phyloP scores from a whole-genome alignment of 2,329 filamentous ascomycete genomes.

The Aspergillus viridinutans region DNA sequence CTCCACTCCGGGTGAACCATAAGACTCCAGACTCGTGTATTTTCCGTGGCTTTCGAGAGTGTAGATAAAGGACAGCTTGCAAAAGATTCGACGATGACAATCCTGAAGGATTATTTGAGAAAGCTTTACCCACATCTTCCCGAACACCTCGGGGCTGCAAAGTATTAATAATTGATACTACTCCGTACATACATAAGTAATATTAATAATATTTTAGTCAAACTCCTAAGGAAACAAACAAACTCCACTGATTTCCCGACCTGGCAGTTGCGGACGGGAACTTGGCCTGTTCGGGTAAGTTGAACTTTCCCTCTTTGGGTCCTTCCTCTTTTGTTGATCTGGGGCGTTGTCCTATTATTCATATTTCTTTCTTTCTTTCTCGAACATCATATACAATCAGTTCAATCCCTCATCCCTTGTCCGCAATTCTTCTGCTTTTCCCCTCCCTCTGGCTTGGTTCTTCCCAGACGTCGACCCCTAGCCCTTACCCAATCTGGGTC shows the following conservation, averaged over 20 bases:
- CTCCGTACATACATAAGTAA: background rate
- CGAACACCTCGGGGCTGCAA: background rate
- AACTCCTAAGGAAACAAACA: background rate
- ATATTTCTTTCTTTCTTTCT: background rate
- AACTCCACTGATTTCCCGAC: constrained; percentile 11
- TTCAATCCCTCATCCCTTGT: background rate
- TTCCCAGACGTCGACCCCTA: constrained; percentile 2
- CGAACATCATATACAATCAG: background rate
- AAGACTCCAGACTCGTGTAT: background rate
- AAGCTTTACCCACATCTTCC: background rate
- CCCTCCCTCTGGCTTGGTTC: constrained; percentile 1
- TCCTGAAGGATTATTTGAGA: background rate
- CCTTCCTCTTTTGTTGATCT: constrained; percentile 23
- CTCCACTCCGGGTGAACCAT: background rate
- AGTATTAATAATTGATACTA: background rate
- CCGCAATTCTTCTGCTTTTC: background rate
- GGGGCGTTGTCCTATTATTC: constrained; percentile 2
- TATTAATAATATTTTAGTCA: background rate
- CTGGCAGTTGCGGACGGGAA: constrained; percentile 20
- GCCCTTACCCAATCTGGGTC: background rate
- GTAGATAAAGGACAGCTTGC: background rate
- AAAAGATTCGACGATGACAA: background rate
- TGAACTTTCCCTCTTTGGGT: constrained; percentile 22
- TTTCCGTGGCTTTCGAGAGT: too few relatives aligned
- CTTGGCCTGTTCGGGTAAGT: constrained; percentile 18